These are phyloP conservation scores for Tubosaeta sp. DNA, from an alignment of 768 basidiomycete species.

Conservation along the genomic window DNA sequence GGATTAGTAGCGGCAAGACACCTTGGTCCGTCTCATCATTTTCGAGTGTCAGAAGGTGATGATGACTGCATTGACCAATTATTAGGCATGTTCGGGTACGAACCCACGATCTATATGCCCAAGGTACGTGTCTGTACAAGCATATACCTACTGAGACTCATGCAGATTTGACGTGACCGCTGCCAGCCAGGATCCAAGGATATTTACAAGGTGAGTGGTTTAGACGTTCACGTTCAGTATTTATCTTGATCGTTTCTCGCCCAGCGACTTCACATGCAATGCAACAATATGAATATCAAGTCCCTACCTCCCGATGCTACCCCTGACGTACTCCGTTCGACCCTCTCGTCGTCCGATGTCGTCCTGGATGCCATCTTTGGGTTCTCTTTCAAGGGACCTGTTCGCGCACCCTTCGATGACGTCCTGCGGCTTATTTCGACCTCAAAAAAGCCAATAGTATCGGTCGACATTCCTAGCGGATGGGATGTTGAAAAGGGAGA, in stretches of 20 bases:
- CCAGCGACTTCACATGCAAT: slow-evolving; percentile 80
- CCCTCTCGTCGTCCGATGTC: slow-evolving; percentile 64
- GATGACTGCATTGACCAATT: not conserved
- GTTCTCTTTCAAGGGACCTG: slow-evolving; percentile 92
- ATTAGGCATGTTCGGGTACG: slow-evolving; percentile 87
- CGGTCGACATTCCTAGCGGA: slow-evolving; percentile 94
- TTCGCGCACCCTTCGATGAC: slow-evolving; percentile 81
- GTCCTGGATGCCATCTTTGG: slow-evolving; percentile 96
- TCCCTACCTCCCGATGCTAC: slow-evolving; percentile 54
- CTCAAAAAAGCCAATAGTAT: slow-evolving; percentile 77
- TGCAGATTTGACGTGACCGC: not conserved
- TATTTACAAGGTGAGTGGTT: slow-evolving; percentile 65
- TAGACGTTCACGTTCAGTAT: not conserved
- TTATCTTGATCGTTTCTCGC: not conserved
- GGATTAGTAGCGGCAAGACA: slow-evolving; percentile 96
- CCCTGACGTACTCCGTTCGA: slow-evolving; percentile 41
- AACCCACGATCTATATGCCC: slow-evolving; percentile 87
- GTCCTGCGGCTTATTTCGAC: slow-evolving; percentile 63
- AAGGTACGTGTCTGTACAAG: slow-evolving; percentile 49
- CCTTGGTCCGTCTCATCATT: slow-evolving; percentile 52
- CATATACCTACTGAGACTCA: not conserved
- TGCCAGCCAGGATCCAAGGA: slow-evolving; percentile 87
- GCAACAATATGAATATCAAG: slow-evolving; percentile 82
- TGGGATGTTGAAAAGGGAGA: slow-evolving; percentile 90
- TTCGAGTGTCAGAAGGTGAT: not conserved